Conservation (phyloP, 1,284 basidiomycete species). For the Puccinia coronata region DNA sequence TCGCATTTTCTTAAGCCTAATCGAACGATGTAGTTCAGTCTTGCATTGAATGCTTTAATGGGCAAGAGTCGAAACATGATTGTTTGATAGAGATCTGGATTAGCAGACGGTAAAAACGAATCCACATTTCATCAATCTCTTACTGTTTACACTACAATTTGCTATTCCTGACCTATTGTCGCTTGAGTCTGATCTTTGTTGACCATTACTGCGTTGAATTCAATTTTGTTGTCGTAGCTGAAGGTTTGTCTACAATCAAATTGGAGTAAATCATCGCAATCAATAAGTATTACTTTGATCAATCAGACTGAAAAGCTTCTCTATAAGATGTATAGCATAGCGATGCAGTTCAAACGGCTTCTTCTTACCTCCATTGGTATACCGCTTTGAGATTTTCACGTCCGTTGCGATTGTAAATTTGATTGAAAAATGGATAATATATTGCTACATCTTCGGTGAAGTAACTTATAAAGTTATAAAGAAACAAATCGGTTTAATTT, state of each 20-base stretch:
- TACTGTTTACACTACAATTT: background rate
- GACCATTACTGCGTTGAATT: conserved; percentile 38
- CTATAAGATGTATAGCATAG: no score
- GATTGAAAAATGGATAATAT: conserved; percentile 32
- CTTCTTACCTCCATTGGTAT: conserved; percentile 26
- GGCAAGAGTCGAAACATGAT: conserved; percentile 9
- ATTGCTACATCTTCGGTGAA: conserved; percentile 34
- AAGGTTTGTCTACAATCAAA: conserved; percentile 2
- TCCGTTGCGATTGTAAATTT: conserved; percentile 27
- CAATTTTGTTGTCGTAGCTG: background rate
- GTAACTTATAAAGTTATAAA: conserved; percentile 19
- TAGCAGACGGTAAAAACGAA: background rate
- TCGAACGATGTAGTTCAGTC: conserved; percentile 20
- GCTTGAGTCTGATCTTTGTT: conserved; percentile 36
- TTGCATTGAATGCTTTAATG: background rate
- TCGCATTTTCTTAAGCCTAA: conserved; percentile 20
- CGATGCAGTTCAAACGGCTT: background rate
- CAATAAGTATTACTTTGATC: no score
- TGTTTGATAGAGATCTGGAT: conserved; percentile 16
- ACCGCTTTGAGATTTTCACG: conserved; percentile 40
- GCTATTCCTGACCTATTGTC: conserved; percentile 3
- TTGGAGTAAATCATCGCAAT: no score
- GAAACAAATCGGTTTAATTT: background rate
- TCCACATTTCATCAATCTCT: no score
- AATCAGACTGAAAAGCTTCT: no score